Percentiles rank a stretch among this genome's conserved stretches.
These are phyloP conservation scores for Nigrospora osmanthi DNA, from an alignment of 2,329 filamentous ascomycete species.

Conservation along the genomic window DNA sequence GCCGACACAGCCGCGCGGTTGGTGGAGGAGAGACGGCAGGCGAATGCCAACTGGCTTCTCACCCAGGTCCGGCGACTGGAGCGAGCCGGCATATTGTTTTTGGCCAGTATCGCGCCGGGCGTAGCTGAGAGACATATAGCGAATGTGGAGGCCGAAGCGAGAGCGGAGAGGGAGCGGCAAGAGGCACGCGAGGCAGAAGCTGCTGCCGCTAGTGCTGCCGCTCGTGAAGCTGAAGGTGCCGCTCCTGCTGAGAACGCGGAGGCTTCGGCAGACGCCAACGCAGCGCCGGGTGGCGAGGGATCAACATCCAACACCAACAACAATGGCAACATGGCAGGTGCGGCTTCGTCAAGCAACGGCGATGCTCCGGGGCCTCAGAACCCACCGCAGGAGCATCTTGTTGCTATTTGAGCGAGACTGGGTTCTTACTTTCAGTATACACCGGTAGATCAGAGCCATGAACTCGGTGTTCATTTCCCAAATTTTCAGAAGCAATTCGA, in stretches of 20 bases:
- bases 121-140: constrained; percentile 59
- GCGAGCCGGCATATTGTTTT: constrained; percentile 52
- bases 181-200: neutral
- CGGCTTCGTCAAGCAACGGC: too few relatives aligned
- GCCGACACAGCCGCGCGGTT: constrained; percentile 46
- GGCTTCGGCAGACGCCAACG: neutral
- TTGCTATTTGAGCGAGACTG: neutral
- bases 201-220: neutral
- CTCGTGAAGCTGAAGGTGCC: neutral
- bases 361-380: neutral
- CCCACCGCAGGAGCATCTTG: neutral
- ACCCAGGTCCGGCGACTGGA: constrained; percentile 46
- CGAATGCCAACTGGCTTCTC: constrained; percentile 40
- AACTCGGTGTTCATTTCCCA: too few relatives aligned
- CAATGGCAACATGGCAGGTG: neutral
- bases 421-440: too few relatives aligned
- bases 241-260: neutral
- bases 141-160: constrained; percentile 41
- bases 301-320: neutral
- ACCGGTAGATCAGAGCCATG: too few relatives aligned
- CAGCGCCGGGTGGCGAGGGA: neutral
- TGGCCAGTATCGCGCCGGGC: constrained; percentile 59
- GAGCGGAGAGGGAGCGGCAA: neutral
- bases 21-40: constrained; percentile 34
- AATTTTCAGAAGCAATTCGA: too few relatives aligned